A percentile compares a stretch with the other conserved stretches of the same genome.
phyloP scores from a whole-genome alignment of 2,329 filamentous ascomycete genomes.

The Albophoma yamanashiensis region DNA sequence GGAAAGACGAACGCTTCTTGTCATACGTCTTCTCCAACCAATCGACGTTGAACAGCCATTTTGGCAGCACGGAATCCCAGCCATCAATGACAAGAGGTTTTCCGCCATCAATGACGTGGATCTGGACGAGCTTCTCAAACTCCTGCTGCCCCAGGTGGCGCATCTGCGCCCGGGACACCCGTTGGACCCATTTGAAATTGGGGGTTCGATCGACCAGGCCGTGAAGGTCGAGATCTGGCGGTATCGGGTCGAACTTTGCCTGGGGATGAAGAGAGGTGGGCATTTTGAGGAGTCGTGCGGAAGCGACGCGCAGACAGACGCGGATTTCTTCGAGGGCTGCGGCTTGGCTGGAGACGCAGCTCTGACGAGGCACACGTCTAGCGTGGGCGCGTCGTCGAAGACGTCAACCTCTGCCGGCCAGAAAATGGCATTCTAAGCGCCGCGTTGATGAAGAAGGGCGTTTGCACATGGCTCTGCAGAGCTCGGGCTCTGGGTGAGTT shows the following conservation, averaged over 20 bases:
- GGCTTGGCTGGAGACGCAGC: neutral
- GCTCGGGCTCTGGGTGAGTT: neutral
- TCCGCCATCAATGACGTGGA: slow-evolving; percentile 76
- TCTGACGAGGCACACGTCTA: neutral
- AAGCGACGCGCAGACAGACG: neutral
- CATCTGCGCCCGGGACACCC: slow-evolving; percentile 71
- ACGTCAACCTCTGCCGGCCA: neutral
- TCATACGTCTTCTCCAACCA: slow-evolving; percentile 76
- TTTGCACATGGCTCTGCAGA: neutral
- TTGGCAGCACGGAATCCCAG: slow-evolving; percentile 67
- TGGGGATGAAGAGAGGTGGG: slow-evolving; percentile 64
- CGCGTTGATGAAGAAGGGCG: neutral
- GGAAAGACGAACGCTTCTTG: slow-evolving; percentile 54
- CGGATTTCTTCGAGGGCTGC: neutral
- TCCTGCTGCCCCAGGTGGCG: slow-evolving; percentile 63
- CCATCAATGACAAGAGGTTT: slow-evolving; percentile 87
- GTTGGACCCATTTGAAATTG: slow-evolving; percentile 80
- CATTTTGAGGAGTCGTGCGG: slow-evolving; percentile 41
- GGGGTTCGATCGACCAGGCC: slow-evolving; percentile 64
- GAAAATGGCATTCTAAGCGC: neutral
- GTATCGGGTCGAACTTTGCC: slow-evolving; percentile 84
- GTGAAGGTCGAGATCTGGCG: slow-evolving; percentile 72
- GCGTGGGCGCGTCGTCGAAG: neutral
- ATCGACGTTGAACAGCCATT: slow-evolving; percentile 63
- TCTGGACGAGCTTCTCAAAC: slow-evolving; percentile 75